Conservation (phyloP, 2,329 filamentous ascomycete genomes). For the Rhexocercosporidium sp. region DNA sequence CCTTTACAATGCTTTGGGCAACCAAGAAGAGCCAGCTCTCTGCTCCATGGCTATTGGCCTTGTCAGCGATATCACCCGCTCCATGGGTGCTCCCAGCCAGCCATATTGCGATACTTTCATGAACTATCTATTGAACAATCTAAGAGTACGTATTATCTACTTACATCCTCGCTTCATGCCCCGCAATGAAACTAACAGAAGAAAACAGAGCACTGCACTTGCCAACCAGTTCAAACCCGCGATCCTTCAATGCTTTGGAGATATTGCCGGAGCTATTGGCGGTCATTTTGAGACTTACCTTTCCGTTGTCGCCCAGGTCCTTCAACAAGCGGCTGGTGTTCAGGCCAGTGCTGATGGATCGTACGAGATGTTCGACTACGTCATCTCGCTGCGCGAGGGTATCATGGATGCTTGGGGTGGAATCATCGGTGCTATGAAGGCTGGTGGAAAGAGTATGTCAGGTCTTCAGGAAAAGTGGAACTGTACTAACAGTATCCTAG, state of each 20-base stretch:
- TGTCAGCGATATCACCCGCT: conserved; percentile 94
- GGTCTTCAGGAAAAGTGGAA: not conserved
- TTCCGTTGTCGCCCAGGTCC: conserved; percentile 87
- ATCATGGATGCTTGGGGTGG: conserved; percentile 99
- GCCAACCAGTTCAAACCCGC: conserved; percentile 98
- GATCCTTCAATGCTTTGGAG: conserved; percentile 96
- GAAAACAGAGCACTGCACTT: conserved; percentile 73
- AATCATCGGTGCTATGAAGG: conserved; percentile 93
- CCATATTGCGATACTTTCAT: conserved; percentile 97
- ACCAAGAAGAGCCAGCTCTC: conserved; percentile 92
- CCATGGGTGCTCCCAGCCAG: conserved; percentile 86
- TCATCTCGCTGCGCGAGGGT: conserved; percentile 91
- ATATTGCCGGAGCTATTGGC: conserved; percentile 93
- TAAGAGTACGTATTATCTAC: conserved; percentile 64
- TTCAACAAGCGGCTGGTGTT: conserved; percentile 90
- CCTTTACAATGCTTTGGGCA: conserved; percentile 90
- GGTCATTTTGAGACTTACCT: conserved; percentile 93
- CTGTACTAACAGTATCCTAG: conserved; percentile 51
- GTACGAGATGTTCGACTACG: conserved; percentile 96
- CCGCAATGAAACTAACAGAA: conserved; percentile 42
- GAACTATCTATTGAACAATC: conserved; percentile 94
- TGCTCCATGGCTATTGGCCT: conserved; percentile 98
- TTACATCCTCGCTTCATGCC: not conserved
- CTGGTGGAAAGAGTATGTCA: conserved; percentile 73
- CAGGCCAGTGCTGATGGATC: conserved; percentile 79